These are phyloP conservation scores for Torulaspora maleeae DNA, from an alignment of 805 yeast genomes.

Conservation along the genomic window DNA sequence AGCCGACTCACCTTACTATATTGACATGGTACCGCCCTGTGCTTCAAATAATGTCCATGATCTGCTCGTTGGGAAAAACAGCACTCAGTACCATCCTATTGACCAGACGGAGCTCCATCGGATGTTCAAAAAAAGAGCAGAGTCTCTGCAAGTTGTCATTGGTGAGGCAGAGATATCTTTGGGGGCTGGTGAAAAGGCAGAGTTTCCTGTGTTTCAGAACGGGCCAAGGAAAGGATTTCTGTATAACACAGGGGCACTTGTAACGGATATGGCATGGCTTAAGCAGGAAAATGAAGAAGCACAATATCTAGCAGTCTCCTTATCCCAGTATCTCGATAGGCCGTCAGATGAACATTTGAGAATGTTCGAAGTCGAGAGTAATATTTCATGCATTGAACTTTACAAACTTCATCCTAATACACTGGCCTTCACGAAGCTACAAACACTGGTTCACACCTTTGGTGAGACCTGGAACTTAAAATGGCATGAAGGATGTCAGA, in stretches of 20 bases:
- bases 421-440: slow-evolving; percentile 30
- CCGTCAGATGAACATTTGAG: slow-evolving; percentile 30
- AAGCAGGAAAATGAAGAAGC: slow-evolving; percentile 28
- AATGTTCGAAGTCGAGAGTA: slow-evolving; percentile 28
- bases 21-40: slow-evolving; percentile 19
- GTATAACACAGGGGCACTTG: slow-evolving; percentile 47
- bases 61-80: slow-evolving; percentile 3
- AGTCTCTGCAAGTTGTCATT: slow-evolving; percentile 18
- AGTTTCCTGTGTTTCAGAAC: slow-evolving; percentile 29
- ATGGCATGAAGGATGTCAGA: slow-evolving; percentile 36
- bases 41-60: slow-evolving; percentile 5
- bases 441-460: slow-evolving; percentile 37
- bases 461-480: slow-evolving; percentile 42
- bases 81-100: slow-evolving; percentile 17
- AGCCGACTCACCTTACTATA: slow-evolving; percentile 22
- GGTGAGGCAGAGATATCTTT: slow-evolving; percentile 22
- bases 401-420: slow-evolving; percentile 38
- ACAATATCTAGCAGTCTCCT: slow-evolving; percentile 49
- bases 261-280: slow-evolving; percentile 54
- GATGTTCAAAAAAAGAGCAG: slow-evolving; percentile 25
- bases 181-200: slow-evolving; percentile 19
- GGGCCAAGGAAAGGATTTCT: slow-evolving; percentile 39
- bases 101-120: slow-evolving; percentile 22
- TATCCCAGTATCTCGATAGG: slow-evolving; percentile 37
- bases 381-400: slow-evolving; percentile 43